Conservation (phyloP, 495 filamentous ascomycete species). For the Aspergillus hancockii region DNA sequence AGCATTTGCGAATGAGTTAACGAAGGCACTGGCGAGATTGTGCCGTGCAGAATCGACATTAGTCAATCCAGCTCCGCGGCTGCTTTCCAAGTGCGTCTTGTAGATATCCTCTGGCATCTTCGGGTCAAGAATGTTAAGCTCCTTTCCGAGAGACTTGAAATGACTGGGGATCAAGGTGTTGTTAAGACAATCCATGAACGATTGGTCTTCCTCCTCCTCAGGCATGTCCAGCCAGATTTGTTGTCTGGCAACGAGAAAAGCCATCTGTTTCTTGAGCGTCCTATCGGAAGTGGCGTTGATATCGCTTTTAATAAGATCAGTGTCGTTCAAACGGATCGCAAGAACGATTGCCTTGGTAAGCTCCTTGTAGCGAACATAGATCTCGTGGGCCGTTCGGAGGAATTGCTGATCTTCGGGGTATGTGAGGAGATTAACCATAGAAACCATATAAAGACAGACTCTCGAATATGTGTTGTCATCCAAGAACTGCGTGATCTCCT, state of each 20-base stretch:
- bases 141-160: constrained; percentile 91
- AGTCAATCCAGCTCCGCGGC: constrained; percentile 83
- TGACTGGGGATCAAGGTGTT: constrained; percentile 87
- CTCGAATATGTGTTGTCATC: constrained; percentile 92
- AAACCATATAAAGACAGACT: constrained; percentile 97
- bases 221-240: constrained; percentile 77
- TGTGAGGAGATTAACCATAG: constrained; percentile 96
- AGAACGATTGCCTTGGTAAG: constrained; percentile 90
- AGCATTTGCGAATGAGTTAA: constrained; percentile 95
- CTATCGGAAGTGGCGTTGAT: constrained; percentile 78
- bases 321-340: constrained; percentile 89
- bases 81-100: constrained; percentile 97
- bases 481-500: constrained; percentile 82
- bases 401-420: constrained; percentile 97
- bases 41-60: constrained; percentile 94
- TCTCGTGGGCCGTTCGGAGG: constrained; percentile 82
- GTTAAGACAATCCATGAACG: constrained; percentile 77
- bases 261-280: constrained; percentile 88
- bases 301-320: constrained; percentile 73
- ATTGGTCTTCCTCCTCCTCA: constrained; percentile 66
- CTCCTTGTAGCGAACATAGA: constrained; percentile 90
- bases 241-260: constrained; percentile 88
- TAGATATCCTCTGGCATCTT: constrained; percentile 99
- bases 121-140: constrained; percentile 94
- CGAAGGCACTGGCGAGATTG: constrained; percentile 93